Evolutionary conservation across 1,284 basidiomycete genomes (phyloP).

Genomic region (Meira miltonrushii): DNA sequence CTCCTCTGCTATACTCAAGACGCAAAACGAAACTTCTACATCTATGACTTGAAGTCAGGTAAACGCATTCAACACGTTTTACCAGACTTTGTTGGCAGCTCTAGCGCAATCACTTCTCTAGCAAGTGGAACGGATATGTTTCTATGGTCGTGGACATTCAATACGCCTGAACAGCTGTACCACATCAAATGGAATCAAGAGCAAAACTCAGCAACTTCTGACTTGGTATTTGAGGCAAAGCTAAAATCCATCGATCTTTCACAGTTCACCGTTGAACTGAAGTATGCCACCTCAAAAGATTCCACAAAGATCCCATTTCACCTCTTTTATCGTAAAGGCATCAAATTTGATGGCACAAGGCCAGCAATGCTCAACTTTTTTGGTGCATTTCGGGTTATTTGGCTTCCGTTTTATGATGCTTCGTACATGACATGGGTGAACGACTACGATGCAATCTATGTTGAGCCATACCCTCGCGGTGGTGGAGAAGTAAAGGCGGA

Average conservation of each 20-base stretch:
- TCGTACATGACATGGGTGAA: constrained; percentile 71
- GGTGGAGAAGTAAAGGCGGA: constrained; percentile 63
- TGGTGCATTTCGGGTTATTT: constrained; percentile 59
- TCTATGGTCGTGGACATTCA: constrained; percentile 66
- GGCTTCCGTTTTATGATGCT: constrained; percentile 68
- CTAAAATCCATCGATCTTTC: constrained; percentile 62
- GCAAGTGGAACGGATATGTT: constrained; percentile 65
- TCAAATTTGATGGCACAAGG: constrained; percentile 68
- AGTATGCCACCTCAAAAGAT: constrained; percentile 63
- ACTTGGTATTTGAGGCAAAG: constrained; percentile 4
- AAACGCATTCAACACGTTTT: constrained; percentile 61
- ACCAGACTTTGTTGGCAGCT: constrained; percentile 66
- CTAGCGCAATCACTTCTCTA: constrained; percentile 59
- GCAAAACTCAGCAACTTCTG: constrained; percentile 14
- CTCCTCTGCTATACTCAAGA: constrained; percentile 69
- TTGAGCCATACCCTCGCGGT: constrained; percentile 63
- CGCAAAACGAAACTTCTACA: constrained; percentile 74
- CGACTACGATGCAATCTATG: constrained; percentile 69
- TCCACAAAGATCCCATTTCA: constrained; percentile 74
- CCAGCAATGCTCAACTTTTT: constrained; percentile 73
- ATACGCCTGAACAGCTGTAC: constrained; percentile 64
- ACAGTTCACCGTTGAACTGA: constrained; percentile 70
- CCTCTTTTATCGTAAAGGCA: constrained; percentile 70
- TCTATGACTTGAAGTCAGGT: constrained; percentile 63
- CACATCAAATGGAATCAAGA: constrained; percentile 50